Conservation (phyloP, 2,329 filamentous ascomycete genomes). For the Hymenoscyphus linearis region DNA sequence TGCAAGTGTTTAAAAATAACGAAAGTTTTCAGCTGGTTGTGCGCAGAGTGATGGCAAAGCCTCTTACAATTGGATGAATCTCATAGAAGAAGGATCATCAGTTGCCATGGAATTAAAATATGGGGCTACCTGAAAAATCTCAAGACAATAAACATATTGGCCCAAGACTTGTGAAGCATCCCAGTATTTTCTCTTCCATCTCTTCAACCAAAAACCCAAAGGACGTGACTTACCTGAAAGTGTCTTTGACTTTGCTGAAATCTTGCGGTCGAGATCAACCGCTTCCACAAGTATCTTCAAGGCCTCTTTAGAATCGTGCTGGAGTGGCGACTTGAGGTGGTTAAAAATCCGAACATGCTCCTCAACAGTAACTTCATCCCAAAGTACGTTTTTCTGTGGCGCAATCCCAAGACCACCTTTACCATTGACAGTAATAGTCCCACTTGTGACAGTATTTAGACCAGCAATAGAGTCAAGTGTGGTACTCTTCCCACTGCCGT, state of each 20-base stretch:
- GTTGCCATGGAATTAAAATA: background rate
- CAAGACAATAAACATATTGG: background rate
- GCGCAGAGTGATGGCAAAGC: too few species aligned
- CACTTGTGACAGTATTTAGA: constrained; percentile 69
- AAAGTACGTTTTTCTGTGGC: constrained; percentile 90
- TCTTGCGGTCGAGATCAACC: constrained; percentile 72
- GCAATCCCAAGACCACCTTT: constrained; percentile 79
- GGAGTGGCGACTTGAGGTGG: constrained; percentile 62
- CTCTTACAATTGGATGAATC: too few species aligned
- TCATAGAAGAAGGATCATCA: background rate
- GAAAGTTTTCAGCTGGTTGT: too few species aligned
- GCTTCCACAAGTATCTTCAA: constrained; percentile 59
- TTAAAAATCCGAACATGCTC: constrained; percentile 86
- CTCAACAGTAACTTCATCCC: constrained; percentile 80
- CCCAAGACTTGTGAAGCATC: background rate
- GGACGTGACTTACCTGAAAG: constrained; percentile 54
- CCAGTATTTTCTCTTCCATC: background rate
- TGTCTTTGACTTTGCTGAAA: constrained; percentile 65
- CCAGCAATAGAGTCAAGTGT: constrained; percentile 85
- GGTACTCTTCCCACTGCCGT: constrained; percentile 86
- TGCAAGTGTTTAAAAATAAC: too few species aligned
- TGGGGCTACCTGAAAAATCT: background rate
- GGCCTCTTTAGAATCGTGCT: constrained; percentile 50
- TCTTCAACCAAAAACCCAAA: background rate
- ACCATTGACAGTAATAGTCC: constrained; percentile 71